These are phyloP conservation scores for Globisporangium cylindrosporum DNA, from an alignment of 352 stramenopile genomes.

Conservation along the genomic window DNA sequence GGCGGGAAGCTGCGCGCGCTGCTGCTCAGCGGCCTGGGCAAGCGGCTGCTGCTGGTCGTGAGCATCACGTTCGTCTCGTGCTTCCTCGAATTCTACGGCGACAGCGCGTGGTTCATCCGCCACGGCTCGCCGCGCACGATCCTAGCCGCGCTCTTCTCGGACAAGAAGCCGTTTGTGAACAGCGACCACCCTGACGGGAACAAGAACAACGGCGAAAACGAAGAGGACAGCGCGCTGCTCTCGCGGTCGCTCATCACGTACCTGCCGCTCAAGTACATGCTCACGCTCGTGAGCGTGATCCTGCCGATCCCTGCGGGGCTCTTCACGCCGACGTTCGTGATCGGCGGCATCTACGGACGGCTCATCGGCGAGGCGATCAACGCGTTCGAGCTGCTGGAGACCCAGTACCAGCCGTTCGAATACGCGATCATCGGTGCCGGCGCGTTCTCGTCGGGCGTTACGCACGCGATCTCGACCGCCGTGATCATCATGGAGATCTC, in stretches of 20 bases:
- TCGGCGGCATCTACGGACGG: slow-evolving; percentile 81
- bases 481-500: slow-evolving; percentile 95
- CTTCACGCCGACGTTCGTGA: slow-evolving; percentile 85
- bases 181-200: not conserved
- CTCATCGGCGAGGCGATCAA: slow-evolving; percentile 72
- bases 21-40: slow-evolving; percentile 53
- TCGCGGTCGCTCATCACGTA: slow-evolving; percentile 77
- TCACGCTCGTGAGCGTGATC: slow-evolving; percentile 76
- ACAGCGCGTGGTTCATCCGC: slow-evolving; percentile 77
- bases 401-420: slow-evolving; percentile 87
- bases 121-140: slow-evolving; percentile 68
- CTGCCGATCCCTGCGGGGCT: slow-evolving; percentile 73
- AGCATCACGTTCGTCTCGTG: slow-evolving; percentile 63
- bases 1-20: slow-evolving; percentile 9
- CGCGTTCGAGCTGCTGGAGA: slow-evolving; percentile 53
- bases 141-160: slow-evolving; percentile 60
- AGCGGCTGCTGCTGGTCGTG: slow-evolving; percentile 54
- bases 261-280: slow-evolving; percentile 71
- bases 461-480: slow-evolving; percentile 88
- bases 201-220: slow-evolving; percentile 6
- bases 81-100: slow-evolving; percentile 75
- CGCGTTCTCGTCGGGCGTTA: slow-evolving; percentile 91
- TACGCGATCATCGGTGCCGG: slow-evolving; percentile 92
- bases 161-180: slow-evolving; percentile 46
- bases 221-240: slow-evolving; percentile 51